Evolutionary conservation across 2,329 filamentous ascomycete genomes (phyloP).

Genomic region (Pestalotiopsis sp.): DNA sequence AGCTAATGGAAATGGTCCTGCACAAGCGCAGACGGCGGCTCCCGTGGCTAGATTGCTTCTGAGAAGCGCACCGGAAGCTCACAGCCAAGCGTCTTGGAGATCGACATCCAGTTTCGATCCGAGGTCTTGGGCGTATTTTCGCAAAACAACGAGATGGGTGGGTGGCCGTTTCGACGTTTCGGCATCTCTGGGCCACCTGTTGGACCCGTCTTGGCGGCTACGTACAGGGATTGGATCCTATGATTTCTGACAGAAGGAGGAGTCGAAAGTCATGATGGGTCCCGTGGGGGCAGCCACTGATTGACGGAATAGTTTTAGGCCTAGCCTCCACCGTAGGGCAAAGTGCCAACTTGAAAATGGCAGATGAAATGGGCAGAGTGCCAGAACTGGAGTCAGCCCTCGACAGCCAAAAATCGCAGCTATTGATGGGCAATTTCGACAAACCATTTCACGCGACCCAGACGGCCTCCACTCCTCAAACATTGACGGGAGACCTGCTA

Average conservation of each 20-base stretch:
- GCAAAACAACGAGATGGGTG: background rate
- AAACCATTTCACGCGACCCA: background rate
- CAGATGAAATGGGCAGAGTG: background rate
- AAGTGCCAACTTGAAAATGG: background rate
- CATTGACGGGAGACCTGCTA: constrained; percentile 2
- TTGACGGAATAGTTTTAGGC: background rate
- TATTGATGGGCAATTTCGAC: constrained; percentile 9
- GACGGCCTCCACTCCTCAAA: constrained; percentile 3
- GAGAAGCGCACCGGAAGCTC: background rate
- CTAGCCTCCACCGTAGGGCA: background rate
- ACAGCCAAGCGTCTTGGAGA: background rate
- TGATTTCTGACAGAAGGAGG: background rate
- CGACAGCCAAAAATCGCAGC: background rate
- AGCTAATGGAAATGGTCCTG: background rate
- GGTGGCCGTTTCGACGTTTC: constrained; percentile 10
- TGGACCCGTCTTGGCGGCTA: background rate
- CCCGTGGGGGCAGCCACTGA: background rate
- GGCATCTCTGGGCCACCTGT: background rate
- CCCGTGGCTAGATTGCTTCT: background rate
- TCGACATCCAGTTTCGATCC: background rate
- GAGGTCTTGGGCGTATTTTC: background rate
- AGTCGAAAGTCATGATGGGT: background rate
- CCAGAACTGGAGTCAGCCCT: background rate
- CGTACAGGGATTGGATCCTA: background rate
- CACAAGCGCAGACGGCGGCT: background rate